Conservation (phyloP, 768 basidiomycete genomes). For the Nidularia sp. region DNA sequence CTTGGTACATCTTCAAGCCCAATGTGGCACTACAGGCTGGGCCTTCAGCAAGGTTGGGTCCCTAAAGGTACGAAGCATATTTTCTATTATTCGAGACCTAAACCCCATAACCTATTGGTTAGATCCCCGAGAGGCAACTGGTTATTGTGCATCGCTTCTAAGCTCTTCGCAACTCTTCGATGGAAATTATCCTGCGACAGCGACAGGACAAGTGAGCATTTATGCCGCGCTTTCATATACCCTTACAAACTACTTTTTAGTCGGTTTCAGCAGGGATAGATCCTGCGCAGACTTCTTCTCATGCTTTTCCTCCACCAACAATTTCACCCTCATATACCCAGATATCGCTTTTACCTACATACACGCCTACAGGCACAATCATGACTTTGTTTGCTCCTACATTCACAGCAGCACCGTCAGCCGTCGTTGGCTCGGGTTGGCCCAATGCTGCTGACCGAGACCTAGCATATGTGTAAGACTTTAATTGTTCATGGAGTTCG, state of each 20-base stretch:
- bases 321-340: slow-evolving; percentile 54
- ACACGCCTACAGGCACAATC: slow-evolving; percentile 66
- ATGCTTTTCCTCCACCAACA: slow-evolving; percentile 63
- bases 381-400: slow-evolving; percentile 61
- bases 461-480: slow-evolving; percentile 44
- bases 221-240: background rate
- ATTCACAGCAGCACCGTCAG: slow-evolving; percentile 52
- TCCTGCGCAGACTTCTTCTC: slow-evolving; percentile 40
- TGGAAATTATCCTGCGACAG: slow-evolving; percentile 56
- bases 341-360: slow-evolving; percentile 56
- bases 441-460: slow-evolving; percentile 60
- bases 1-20: slow-evolving; percentile 67
- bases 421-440: slow-evolving; percentile 73
- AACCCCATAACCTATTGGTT: background rate
- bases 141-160: slow-evolving; percentile 36
- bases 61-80: slow-evolving; percentile 56
- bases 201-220: slow-evolving; percentile 58
- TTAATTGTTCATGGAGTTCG: background rate
- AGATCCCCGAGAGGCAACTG: slow-evolving; percentile 45
- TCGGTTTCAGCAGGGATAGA: slow-evolving; percentile 59
- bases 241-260: slow-evolving; percentile 13
- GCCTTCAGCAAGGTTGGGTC: slow-evolving; percentile 84
- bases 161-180: slow-evolving; percentile 39
- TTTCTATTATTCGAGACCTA: background rate
- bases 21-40: slow-evolving; percentile 86